Base-by-base conservation (phyloP, 1,284 basidiomycete genomes). In the Gymnopus androsaceus region DNA sequence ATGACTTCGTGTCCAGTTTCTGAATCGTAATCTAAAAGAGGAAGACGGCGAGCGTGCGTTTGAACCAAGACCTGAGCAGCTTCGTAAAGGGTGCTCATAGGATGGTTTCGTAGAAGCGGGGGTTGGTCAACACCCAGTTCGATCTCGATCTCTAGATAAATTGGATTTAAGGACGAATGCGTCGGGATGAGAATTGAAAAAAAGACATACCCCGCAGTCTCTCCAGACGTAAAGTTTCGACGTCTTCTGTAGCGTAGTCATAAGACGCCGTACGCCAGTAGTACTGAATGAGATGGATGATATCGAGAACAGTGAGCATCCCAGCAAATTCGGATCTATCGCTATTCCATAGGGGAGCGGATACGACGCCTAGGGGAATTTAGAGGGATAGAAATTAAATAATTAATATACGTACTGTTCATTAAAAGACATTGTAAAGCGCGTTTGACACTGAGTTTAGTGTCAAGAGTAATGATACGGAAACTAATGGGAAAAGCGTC, bases 341-440 rank as follows among this genome's bases (percentile, higher is more conserved):
- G 69, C 93, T 95, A 76, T 96, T 95, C 92, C 96, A 99, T n/a
- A 99, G 78, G 3, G 97, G 96, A 3, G 97, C 97, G 4, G 96
- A 98, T 4, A 99, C 96, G 55, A 99, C 95, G 60, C 94, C 95
- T 96, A 51, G 37, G 48, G 47, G 40, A 49, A 27, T 53, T 14
- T 52, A 55, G 53, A 56, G 36, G 14, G 27, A 54, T 17, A 56
- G 23, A 28, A 44, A n/a, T 34, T 31, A 36, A 17, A 36, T 54
- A 46, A n/a, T n/a, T n/a, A 17, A 44, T 49, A 33, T 42, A 51
- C 57, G 54, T 46, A 93, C 94, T 92, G 71, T 95, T 96, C 56
- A 90, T 80, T 27, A 96, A 77, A 56, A 98, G 84, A 64, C 93
- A 95, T 62, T 93, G 90, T 14, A 98, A 73, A 9, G 94, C 94